Evolutionary conservation across 2,329 filamentous ascomycete species (phyloP).

Genomic region (Claviceps capensis): DNA sequence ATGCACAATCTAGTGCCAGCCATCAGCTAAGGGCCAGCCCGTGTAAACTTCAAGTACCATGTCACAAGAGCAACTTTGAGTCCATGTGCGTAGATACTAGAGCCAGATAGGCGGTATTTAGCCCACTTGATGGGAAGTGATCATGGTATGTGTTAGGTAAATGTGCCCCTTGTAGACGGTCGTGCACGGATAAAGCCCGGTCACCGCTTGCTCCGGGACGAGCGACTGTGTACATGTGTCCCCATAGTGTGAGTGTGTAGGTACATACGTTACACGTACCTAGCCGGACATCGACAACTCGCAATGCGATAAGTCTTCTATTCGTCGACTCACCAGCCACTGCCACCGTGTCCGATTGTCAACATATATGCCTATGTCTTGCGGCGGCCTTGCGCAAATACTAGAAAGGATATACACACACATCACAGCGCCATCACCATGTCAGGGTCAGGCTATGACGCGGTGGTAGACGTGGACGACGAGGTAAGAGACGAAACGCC

Average conservation of each 20-base stretch:
- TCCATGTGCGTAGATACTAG: too few species aligned
- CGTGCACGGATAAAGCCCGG: slow-evolving; percentile 6
- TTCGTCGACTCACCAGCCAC: not conserved
- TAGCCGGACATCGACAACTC: not conserved
- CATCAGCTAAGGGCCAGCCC: not conserved
- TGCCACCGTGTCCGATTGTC: not conserved
- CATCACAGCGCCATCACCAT: slow-evolving; percentile 31
- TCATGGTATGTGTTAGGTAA: not conserved
- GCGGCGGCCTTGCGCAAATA: not conserved
- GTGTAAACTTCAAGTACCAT: too few species aligned
- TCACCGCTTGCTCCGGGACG: not conserved
- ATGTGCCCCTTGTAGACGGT: not conserved
- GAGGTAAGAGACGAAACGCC: slow-evolving; percentile 44
- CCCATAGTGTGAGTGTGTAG: not conserved
- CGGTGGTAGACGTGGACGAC: slow-evolving; percentile 92
- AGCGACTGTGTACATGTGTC: not conserved
- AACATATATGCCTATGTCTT: not conserved
- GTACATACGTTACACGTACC: not conserved
- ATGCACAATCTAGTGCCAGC: not conserved
- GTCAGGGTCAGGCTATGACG: slow-evolving; percentile 86
- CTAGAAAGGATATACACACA: slow-evolving; percentile 8
- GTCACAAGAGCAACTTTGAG: not conserved
- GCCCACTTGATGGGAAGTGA: too few species aligned
- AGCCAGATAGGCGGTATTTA: too few species aligned
- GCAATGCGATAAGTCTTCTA: not conserved